phyloP scores from a whole-genome alignment of 306 rosid genomes.

The Dalbergia cultrata region DNA sequence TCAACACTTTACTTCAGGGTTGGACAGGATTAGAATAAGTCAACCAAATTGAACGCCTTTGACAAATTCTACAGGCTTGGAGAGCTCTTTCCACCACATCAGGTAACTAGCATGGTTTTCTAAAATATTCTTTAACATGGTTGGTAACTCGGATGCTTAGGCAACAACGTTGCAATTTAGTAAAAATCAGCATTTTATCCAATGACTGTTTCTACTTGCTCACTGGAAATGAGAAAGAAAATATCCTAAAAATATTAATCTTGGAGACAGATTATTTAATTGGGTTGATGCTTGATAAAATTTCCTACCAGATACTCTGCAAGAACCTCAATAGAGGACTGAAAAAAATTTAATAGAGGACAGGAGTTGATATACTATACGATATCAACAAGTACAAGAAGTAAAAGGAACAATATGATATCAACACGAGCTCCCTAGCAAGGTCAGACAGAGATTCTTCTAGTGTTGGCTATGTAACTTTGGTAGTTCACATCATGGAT shows the following conservation, averaged over 20 bases:
- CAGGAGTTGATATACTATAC: constrained; percentile 16
- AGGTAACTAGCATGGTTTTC: too few species aligned
- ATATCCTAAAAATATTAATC: constrained; percentile 72
- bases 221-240: constrained; percentile 74
- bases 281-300: constrained; percentile 69
- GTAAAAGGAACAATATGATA: constrained; percentile 27
- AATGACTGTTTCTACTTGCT: constrained; percentile 60
- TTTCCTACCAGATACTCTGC: constrained; percentile 90
- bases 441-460: constrained; percentile 95
- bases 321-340: constrained; percentile 82
- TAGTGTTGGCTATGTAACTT: constrained; percentile 78
- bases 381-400: neutral
- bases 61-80: too few species aligned
- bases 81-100: too few species aligned
- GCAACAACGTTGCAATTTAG: constrained; percentile 39
- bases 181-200: constrained; percentile 43
- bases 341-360: constrained; percentile 33
- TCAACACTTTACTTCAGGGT: neutral
- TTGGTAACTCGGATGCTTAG: constrained; percentile 25
- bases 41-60: constrained; percentile 35
- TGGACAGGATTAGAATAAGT: neutral
- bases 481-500: constrained; percentile 44
- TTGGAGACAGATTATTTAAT: constrained; percentile 77
- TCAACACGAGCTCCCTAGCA: constrained; percentile 90
- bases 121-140: neutral